Conservation (phyloP, 2,329 filamentous ascomycete species). For the Endoconidiophora polonica region DNA sequence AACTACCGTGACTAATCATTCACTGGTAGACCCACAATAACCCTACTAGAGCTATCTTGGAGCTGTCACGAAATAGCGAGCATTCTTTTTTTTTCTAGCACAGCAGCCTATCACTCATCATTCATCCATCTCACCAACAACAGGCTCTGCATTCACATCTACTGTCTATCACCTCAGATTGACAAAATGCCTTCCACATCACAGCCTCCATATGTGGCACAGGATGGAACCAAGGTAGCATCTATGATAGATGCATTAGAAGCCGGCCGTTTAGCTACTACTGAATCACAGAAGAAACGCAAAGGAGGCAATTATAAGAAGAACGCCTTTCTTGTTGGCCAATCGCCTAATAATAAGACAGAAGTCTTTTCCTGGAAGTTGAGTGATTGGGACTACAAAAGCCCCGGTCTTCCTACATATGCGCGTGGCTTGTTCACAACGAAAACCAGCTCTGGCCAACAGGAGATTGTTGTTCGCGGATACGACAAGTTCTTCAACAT, state of each 20-base stretch:
- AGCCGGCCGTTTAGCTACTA: constrained; percentile 21
- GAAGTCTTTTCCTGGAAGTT: constrained; percentile 83
- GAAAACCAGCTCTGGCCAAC: constrained; percentile 37
- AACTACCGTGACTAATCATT: too few species aligned
- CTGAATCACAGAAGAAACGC: constrained; percentile 31
- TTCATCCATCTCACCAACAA: too few species aligned
- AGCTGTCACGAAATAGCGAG: too few species aligned
- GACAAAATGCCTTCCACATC: constrained; percentile 15
- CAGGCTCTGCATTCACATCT: too few species aligned
- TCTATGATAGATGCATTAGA: constrained; percentile 50
- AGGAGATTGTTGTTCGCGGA: constrained; percentile 72
- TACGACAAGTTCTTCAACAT: constrained; percentile 99
- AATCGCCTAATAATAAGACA: constrained; percentile 41
- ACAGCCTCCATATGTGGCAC: constrained; percentile 45
- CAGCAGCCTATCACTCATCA: too few species aligned
- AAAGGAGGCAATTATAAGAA: constrained; percentile 57
- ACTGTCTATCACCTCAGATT: neutral
- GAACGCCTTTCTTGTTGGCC: constrained; percentile 52
- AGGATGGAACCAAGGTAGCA: constrained; percentile 52
- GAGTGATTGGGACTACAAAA: constrained; percentile 93
- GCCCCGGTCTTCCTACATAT: constrained; percentile 68
- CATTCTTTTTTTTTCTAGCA: too few species aligned
- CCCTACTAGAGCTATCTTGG: too few species aligned
- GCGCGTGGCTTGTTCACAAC: constrained; percentile 91
- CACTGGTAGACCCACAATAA: too few species aligned